phyloP scores from a whole-genome alignment of 139 green algal genomes.

The Dunaliella sp. region DNA sequence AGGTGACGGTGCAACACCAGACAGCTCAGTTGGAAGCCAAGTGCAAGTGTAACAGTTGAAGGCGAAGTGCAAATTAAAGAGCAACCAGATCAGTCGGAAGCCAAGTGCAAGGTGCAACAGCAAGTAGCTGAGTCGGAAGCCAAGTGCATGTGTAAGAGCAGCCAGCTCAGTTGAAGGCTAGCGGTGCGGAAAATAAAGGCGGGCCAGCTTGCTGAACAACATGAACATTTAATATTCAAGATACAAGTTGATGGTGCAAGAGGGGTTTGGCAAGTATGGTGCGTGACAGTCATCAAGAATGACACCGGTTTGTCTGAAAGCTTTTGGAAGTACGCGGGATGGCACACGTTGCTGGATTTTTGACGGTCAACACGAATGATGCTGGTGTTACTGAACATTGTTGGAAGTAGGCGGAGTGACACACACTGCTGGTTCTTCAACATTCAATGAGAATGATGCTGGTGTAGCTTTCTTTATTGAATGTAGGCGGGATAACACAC shows the following conservation, averaged over 20 bases:
- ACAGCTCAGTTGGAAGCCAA: not conserved
- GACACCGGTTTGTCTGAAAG: no score
- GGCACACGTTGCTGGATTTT: no score
- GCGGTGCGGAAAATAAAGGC: not conserved
- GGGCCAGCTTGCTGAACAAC: not conserved
- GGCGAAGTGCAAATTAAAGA: not conserved
- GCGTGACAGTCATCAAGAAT: conserved; percentile 54
- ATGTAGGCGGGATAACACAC: no score
- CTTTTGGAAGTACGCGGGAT: no score
- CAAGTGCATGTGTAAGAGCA: not conserved
- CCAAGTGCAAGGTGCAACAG: not conserved
- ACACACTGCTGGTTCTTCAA: no score
- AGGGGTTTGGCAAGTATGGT: not conserved
- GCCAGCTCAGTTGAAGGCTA: no score
- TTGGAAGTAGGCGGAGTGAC: no score
- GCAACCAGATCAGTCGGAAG: not conserved
- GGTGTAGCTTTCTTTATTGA: no score
- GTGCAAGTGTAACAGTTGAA: not conserved
- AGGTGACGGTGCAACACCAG: not conserved
- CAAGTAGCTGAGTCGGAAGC: not conserved
- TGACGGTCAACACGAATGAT: conserved; percentile 53
- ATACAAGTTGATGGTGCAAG: not conserved
- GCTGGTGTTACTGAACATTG: no score
- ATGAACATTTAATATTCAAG: not conserved
- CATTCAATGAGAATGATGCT: no score